Conservation (phyloP, 345 rosid species). For the Litchi chinensis region DNA sequence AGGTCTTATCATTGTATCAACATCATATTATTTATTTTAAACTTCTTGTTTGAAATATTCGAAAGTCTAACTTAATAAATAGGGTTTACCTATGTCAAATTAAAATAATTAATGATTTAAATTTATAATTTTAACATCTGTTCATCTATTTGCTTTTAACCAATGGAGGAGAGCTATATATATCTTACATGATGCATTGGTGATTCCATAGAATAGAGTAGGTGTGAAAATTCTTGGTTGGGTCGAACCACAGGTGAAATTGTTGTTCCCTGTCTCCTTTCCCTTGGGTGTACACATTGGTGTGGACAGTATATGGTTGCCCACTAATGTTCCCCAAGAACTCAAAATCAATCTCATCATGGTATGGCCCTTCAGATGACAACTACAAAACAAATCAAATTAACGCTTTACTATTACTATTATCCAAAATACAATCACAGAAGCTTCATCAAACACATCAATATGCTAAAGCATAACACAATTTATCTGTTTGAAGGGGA, state of each 20-base stretch:
- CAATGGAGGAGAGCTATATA: not conserved
- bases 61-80: no score
- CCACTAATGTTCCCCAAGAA: constrained; percentile 66
- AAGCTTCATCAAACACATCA: not conserved
- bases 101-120: no score
- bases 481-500: no score
- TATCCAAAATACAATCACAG: not conserved
- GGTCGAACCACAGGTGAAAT: constrained; percentile 67
- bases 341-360: constrained; percentile 75
- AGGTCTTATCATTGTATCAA: no score
- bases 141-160: no score
- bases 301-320: constrained; percentile 62
- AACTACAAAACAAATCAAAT: constrained; percentile 35
- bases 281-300: constrained; percentile 63
- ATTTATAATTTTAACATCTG: no score
- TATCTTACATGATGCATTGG: constrained; percentile 50
- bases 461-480: not conserved
- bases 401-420: not conserved
- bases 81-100: no score
- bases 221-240: constrained; percentile 62
- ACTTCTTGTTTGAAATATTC: no score
- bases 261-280: constrained; percentile 66
- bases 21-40: no score
- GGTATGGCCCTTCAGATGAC: constrained; percentile 45
- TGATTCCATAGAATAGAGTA: constrained; percentile 65